phyloP scores from a whole-genome alignment of 2,329 filamentous ascomycete species.

The Sporothrix luriei region DNA sequence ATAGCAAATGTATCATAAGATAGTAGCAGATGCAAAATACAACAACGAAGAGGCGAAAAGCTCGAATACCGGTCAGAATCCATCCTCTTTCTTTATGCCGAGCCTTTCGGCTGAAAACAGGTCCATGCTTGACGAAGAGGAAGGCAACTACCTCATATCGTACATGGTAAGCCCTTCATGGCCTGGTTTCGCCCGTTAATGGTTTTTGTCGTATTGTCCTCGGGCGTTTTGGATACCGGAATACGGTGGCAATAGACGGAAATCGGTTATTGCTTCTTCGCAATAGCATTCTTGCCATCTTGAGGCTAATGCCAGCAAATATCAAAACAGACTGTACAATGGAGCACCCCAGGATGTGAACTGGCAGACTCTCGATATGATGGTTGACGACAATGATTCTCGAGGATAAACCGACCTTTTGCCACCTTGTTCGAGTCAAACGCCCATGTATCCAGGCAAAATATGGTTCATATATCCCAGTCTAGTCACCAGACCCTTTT shows the following conservation, averaged over 20 bases:
- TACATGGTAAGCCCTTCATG: neutral
- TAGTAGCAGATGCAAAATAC: neutral
- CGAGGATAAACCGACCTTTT: neutral
- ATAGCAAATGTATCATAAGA: neutral
- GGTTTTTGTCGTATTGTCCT: neutral
- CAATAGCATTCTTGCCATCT: neutral
- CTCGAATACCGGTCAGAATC: neutral
- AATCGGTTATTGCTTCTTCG: neutral
- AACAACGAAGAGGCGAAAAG: neutral
- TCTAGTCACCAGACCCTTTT: neutral
- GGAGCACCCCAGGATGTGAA: no score
- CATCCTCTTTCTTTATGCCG: constrained; percentile 25
- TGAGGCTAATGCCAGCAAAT: neutral
- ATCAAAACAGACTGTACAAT: neutral
- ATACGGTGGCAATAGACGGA: neutral
- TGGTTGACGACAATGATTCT: neutral
- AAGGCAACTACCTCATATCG: neutral
- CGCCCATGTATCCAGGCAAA: neutral
- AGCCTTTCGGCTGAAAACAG: constrained; percentile 22
- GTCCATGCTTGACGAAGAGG: neutral
- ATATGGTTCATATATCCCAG: neutral
- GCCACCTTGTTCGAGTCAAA: neutral
- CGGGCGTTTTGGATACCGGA: neutral
- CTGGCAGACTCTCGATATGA: neutral
- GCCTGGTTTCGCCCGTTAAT: constrained; percentile 3